These are phyloP conservation scores for Brasenia schreberi DNA, from an alignment of 164 flowering plant genomes.

Conservation along the genomic window DNA sequence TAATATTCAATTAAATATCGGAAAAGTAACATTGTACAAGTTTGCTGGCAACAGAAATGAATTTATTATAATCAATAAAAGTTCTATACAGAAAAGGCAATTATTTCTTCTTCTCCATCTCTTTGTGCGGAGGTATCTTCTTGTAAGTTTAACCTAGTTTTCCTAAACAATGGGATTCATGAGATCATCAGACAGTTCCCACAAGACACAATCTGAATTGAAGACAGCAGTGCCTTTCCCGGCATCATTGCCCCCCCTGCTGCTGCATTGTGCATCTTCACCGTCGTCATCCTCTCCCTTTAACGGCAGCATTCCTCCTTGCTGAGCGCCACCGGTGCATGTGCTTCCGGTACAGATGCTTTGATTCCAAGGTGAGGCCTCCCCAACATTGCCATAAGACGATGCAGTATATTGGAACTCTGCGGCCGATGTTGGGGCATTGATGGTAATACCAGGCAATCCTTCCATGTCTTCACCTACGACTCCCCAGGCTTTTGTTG, in stretches of 20 bases:
- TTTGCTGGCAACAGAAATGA: not conserved
- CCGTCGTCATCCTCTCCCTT: conserved; percentile 40
- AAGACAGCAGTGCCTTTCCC: conserved; percentile 31
- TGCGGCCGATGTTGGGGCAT: conserved; percentile 14
- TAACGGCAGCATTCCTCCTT: conserved; percentile 19
- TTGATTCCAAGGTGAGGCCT: conserved; percentile 70
- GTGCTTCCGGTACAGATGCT: conserved; percentile 73
- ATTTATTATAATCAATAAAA: not conserved
- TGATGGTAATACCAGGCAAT: not conserved
- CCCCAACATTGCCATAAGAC: conserved; percentile 41
- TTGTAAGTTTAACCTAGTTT: not conserved
- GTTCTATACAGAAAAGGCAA: not conserved
- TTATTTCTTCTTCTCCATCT: not conserved
- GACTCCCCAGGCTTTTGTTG: not conserved
- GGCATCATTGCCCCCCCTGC: conserved; percentile 21
- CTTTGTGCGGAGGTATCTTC: not conserved
- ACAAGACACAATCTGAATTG: conserved; percentile 54
- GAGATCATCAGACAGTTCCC: conserved; percentile 84
- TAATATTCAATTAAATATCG: too few relatives aligned
- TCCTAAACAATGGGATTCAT: conserved; percentile 50
- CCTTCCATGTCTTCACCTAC: not conserved
- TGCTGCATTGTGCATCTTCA: conserved; percentile 28
- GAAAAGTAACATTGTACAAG: not conserved
- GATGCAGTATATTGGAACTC: conserved; percentile 46
- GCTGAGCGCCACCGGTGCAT: conserved; percentile 53